Evolutionary conservation across 768 basidiomycete genomes (phyloP), one percentile per base, ranked within the genome.

Genomic region (Mycena crocata): DNA sequence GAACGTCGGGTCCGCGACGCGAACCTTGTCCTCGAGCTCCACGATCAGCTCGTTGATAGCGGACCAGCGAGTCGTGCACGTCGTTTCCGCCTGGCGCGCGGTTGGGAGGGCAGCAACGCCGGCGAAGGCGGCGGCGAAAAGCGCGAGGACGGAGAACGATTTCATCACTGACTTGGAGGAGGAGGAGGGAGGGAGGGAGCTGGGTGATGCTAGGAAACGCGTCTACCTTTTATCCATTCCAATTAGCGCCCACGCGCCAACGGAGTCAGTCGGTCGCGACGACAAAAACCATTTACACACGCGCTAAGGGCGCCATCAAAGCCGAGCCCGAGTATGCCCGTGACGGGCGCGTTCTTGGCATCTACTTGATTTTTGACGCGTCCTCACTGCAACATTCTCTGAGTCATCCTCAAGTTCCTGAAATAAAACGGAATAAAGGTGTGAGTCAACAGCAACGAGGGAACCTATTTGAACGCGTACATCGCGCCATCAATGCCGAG

Each of bases 51-150:
- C 46, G 51, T 62, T 62, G n/a, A 62, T 62, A 23, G 1, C 50
- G n/a, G 60, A 62, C 50, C 51, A 62, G n/a, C 51, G 50, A 10
- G 60, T 62, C 14, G 49, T 49, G 60, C 60, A 62, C 23, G 60
- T 62, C 37, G 40, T 35, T 31, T 62, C 60, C 23, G 60, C 37
- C 37, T 59, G 59, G 39, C 59, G 30, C 13, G 49, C 3, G 35
- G 21, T 32, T 28, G 48, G 49, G 17, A 52, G 19, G 39, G 39
- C 59, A 44, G 45, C 30, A 31, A 49, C 35, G n/a, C 40, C 7
- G 17, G 39, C 26, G 39, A 42, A 46, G 28, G 34, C 19, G n/a
- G n/a, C n/a, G n/a, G n/a, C n/a, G n/a, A n/a, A n/a, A 23, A 49
- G 26, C 5, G 44, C 32, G 45, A 46, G 44, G 39, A 57, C 32